Base-by-base conservation (phyloP, 1,139 yeast genomes). In the Scheffersomyces segobiensis region DNA sequence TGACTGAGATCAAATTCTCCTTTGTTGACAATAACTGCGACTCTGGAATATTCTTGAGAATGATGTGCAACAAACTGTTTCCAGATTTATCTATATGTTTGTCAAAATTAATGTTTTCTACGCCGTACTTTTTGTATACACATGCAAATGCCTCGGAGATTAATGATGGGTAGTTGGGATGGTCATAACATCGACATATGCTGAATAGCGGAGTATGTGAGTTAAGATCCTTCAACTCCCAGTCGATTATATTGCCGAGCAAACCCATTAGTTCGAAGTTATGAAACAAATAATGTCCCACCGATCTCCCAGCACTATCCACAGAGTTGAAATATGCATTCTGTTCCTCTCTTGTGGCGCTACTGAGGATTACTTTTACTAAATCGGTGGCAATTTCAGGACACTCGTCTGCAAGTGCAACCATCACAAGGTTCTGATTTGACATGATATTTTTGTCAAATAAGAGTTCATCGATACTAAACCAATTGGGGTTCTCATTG, bases 131-230 rank as follows among this genome's bases (percentile, higher is more conserved):
- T 10, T 67, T 53, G 26, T 73, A 73, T 1, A 83, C 85, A 46
- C 83, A 77, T 0, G 70, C 63, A 57, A 89, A 81, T 0, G 87
- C 85, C 2, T 68, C 70, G 17, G 67, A 61, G 3, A 91, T 72
- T 65, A 93, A 71, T 1, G 69, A 70, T 1, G 77, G 71, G 68
- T 93, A 93, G 32, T 85, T 72, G 0, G 84, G 75, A 64, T 91
- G 95, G 68, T 93, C 98, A 71, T 93, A 93, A 62, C 95, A 87
- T 54, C 97, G 77, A 64, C 92, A 86, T 5, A 91, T 72, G 6
- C 91, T 83, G 71, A 90, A 87, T 17, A 93, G 74, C 0, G 98
- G 97, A 0, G 98, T 91, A 63, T 91, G 92, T 0, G 88, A 87
- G 61, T 84, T 86, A 20, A 66, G 62, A 67, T 95, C 98, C 56